Evolutionary conservation across 2,329 filamentous ascomycete species (phyloP), one percentile per base, ranked within the genome.

Genomic region (Trichoderma atroviride): DNA sequence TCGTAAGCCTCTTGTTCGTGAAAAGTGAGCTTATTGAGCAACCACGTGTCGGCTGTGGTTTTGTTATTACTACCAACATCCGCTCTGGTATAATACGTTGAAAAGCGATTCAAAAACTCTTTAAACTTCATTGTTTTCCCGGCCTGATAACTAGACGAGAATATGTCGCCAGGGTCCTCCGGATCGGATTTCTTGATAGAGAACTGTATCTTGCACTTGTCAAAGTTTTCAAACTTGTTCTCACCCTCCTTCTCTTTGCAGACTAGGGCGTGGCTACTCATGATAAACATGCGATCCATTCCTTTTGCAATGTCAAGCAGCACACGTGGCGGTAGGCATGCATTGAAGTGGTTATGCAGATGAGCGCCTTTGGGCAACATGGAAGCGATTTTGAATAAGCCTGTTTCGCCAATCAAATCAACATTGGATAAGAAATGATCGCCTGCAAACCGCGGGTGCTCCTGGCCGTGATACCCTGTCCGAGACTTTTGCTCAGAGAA

Each of bases 341-440:
- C 86, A 76, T 93, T 94, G 82, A 92, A 93, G 77, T 94, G 91
- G 29, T 93, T 86, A 77, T 94, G 91, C 29, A 93, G 81, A 75
- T 93, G 89, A 0, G 86, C 86, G 2, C 91, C 91, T 78, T 94
- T 94, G 53, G 91, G 91, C 82, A 92, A 86, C 69, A 78, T 75
- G 37, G 80, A 81, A 6, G 88, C 86, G 31, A 91, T 83, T 33
- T 81, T 73, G 73, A 89, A 87, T 16, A 93, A 75, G 55, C 81
- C 78, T 10, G 90, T 92, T 58, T 83, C 64, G 47, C 84, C 78
- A 73, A 91, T 87, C 52, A 87, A 77, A 65, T 83, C 77, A 56
- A 82, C 76, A 73, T 89, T 89, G 63, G 84, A 82, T 29, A 89
- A 78, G 74, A 88, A 90, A 75, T 89, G 88, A 73, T 88, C 87